Evolutionary conservation across 2,329 filamentous ascomycete species (phyloP).

Genomic region (Leptographium radiaticola): DNA sequence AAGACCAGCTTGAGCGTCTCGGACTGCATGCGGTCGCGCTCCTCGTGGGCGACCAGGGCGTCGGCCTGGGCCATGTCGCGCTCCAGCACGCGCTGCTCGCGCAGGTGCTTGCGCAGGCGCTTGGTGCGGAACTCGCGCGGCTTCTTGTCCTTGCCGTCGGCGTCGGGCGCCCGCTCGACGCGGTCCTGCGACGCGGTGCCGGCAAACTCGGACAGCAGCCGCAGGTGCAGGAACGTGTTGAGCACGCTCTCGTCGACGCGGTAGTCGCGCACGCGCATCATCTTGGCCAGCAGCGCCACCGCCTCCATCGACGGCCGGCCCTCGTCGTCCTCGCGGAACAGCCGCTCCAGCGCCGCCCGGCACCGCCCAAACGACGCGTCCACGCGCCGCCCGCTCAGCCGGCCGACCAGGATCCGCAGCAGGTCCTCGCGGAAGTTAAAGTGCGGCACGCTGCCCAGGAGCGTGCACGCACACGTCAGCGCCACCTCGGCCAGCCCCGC

Average conservation of each 20-base stretch:
- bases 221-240: conserved; percentile 82
- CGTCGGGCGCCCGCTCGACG: conserved; percentile 42
- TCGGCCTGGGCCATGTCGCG: conserved; percentile 92
- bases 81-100: conserved; percentile 76
- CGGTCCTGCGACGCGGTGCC: conserved; percentile 69
- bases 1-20: conserved; percentile 96
- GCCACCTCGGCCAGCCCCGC: conserved; percentile 56
- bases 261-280: conserved; percentile 86
- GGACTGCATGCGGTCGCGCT: conserved; percentile 84
- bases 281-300: conserved; percentile 73
- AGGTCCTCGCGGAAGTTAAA: conserved; percentile 93
- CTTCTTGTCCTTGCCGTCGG: conserved; percentile 51
- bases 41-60: conserved; percentile 80
- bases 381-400: conserved; percentile 59
- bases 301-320: conserved; percentile 80
- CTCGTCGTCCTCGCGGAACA: conserved; percentile 82
- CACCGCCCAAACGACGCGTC: conserved; percentile 70
- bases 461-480: conserved; percentile 70
- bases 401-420: conserved; percentile 73
- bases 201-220: conserved; percentile 76
- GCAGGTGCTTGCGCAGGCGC: conserved; percentile 65
- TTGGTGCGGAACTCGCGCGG: conserved; percentile 69
- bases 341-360: conserved; percentile 60
- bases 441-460: conserved; percentile 74
- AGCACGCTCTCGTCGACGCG: conserved; percentile 71